phyloP scores from a whole-genome alignment of 371 early-diverging fungal species.

The Mucor racemosus region DNA sequence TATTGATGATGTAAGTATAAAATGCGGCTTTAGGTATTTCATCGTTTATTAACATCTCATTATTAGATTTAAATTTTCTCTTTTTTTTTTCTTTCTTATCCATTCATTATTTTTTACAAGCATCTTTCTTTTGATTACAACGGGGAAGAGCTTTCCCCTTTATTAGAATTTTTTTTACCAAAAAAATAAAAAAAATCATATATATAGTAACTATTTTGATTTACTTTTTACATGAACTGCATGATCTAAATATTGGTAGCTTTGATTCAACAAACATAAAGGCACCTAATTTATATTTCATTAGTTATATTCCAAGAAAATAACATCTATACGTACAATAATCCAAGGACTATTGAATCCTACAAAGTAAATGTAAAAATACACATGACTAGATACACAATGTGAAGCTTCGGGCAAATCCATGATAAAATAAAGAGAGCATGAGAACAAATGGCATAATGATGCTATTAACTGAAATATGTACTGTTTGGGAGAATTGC shows the following conservation, averaged over 20 bases:
- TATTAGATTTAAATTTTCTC: conserved; percentile 20
- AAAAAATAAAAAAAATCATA: conserved; percentile 15
- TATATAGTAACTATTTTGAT: background rate
- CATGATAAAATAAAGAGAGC: conserved; percentile 41
- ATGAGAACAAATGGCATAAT: conserved; percentile 43
- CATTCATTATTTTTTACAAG: background rate
- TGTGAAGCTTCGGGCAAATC: conserved; percentile 39
- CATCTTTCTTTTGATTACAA: conserved; percentile 1
- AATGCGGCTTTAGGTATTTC: background rate
- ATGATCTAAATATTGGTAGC: background rate
- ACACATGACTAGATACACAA: conserved; percentile 45
- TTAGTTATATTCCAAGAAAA: background rate
- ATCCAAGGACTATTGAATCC: conserved; percentile 53
- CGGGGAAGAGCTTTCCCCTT: background rate
- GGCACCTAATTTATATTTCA: conserved; percentile 16
- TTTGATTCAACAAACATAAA: conserved; percentile 11
- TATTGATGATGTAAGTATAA: conserved; percentile 78
- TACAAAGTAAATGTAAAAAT: conserved; percentile 53
- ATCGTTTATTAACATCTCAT: background rate
- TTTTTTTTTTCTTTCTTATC: background rate
- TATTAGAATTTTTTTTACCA: conserved; percentile 7
- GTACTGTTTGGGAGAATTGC: conserved; percentile 66
- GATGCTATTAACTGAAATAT: conserved; percentile 69
- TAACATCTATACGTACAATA: conserved; percentile 27
- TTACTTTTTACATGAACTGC: conserved; percentile 4